Base-by-base conservation (phyloP, 768 basidiomycete genomes). In the Daedaleopsis sinensis region DNA sequence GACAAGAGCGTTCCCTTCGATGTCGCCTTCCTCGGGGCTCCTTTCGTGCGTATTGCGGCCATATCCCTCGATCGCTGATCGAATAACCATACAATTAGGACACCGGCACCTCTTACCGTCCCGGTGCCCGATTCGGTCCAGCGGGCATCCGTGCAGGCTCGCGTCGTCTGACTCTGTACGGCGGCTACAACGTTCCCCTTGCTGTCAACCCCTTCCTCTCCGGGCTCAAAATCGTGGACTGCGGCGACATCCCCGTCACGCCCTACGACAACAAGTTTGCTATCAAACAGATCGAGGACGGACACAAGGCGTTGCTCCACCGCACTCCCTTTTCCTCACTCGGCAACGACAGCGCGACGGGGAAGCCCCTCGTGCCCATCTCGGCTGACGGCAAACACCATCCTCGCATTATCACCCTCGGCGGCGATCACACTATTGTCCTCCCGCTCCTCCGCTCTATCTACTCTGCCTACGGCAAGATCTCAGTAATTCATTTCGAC, bases 401-500 rank as follows among this genome's bases (percentile, higher is more conserved):
- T 69, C 93, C 93, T 0, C 80, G 91, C 42, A 77, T 95, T 57
- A 82, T 95, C 62, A 91, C 92, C 21, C 84, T 94, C 37, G 94
- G 94, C 21, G 93, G 94, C 4, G 93, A 95, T 69, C 93, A 94
- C 70, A 93, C 92, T 10, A 91, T 94, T 62, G 91, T 87, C 39
- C 73, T 88, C 8, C 86, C 86, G 16, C 75, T 87, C 49, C 70
- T 81, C 57, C 85, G 91, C 43, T 90, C 93, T 16, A 83, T 94
- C 50, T 71, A 90, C 71, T 84, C 85, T 46, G 86, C 86, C 13
- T 94, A 94, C 68, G 91, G 93, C 2, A 82, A 88, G 9, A 88
- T 92, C 56, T 87, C 86, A 35, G 89, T 91, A 52, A 91, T 94
- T 53, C 93, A 94, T 73, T 93, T 94, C 70, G 93, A 94, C 72